Conservation (phyloP, 1,284 basidiomycete species). For the Malassezia psittaci region DNA sequence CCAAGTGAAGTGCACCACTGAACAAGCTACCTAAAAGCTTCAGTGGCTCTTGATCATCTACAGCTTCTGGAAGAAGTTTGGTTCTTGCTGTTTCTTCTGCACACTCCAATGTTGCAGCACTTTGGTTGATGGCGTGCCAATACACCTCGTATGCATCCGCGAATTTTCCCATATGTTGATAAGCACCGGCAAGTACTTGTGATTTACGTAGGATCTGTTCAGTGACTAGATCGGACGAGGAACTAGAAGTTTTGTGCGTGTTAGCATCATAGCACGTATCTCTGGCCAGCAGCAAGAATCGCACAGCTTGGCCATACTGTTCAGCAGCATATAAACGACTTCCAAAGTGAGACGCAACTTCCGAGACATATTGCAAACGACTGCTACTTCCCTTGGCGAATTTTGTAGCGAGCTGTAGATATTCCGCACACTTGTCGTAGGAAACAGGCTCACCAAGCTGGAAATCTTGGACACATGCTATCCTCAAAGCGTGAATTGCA, state of each 20-base stretch:
- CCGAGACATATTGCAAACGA: conserved; percentile 26
- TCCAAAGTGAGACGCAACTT: conserved; percentile 48
- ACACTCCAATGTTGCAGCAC: no score
- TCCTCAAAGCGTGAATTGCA: background rate
- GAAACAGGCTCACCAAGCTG: background rate
- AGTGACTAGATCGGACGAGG: background rate
- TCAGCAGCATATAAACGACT: conserved; percentile 46
- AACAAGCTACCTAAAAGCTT: conserved; percentile 11
- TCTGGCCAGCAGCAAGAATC: conserved; percentile 22
- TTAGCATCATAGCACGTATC: background rate
- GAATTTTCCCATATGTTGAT: conserved; percentile 17
- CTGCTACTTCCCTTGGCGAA: background rate
- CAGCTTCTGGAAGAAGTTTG: background rate
- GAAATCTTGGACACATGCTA: background rate
- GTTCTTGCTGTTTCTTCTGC: background rate
- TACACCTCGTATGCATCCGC: conserved; percentile 4
- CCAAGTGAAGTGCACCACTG: conserved; percentile 21
- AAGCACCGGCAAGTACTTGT: conserved; percentile 23
- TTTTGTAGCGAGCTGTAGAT: background rate
- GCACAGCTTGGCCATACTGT: conserved; percentile 30
- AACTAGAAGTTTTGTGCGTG: conserved; percentile 3
- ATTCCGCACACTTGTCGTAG: background rate
- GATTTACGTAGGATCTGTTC: conserved; percentile 17
- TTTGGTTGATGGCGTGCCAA: background rate
- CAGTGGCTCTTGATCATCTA: conserved; percentile 6